Conservation (phyloP, 441 rosid species). For the Hura crepitans region DNA sequence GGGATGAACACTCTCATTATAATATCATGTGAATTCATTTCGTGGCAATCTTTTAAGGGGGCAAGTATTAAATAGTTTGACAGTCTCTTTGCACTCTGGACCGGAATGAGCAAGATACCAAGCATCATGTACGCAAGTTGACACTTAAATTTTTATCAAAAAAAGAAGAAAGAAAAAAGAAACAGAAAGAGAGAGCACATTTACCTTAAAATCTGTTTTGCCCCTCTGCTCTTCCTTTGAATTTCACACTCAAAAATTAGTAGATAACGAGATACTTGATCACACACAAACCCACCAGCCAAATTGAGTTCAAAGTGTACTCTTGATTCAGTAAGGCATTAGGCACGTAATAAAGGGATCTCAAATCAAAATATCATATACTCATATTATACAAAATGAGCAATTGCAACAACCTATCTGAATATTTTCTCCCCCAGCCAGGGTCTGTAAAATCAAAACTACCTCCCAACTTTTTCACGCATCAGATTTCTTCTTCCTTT, state of each 20-base stretch:
- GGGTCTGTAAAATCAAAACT: constrained; percentile 8
- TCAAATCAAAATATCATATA: neutral
- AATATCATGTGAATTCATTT: no score
- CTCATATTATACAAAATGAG: constrained; percentile 7
- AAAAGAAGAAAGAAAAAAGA: no score
- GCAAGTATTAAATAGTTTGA: no score
- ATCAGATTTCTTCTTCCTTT: constrained; percentile 28
- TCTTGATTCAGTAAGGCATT: no score
- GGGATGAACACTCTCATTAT: no score
- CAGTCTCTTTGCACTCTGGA: neutral
- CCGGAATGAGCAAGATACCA: neutral
- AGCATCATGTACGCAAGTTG: neutral
- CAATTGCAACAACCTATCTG: constrained; percentile 15
- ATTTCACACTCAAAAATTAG: neutral
- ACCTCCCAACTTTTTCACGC: constrained; percentile 24
- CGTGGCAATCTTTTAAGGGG: no score
- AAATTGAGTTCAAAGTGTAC: no score
- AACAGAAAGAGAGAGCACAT: no score
- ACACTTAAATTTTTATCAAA: no score
- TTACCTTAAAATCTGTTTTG: no score
- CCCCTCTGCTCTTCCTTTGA: neutral
- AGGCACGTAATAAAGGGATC: neutral
- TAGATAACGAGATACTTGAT: no score
- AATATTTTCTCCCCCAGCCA: constrained; percentile 1
- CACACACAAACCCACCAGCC: no score